A percentile compares a stretch with the other conserved stretches of the same genome.
These are phyloP conservation scores for Nectriaceae sp. DNA, from an alignment of 2,329 filamentous ascomycete species.

Conservation along the genomic window DNA sequence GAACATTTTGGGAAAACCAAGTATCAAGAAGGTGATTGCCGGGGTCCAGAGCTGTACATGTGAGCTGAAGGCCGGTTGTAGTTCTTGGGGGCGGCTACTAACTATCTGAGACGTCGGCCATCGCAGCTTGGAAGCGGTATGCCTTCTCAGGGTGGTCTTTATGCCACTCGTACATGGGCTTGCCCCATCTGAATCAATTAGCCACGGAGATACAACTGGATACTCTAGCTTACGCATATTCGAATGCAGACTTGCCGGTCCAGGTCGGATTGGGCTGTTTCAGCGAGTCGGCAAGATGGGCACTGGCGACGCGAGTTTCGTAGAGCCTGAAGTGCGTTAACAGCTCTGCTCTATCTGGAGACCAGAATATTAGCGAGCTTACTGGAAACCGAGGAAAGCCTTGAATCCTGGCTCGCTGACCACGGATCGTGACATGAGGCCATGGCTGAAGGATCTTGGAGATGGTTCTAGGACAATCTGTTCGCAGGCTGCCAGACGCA, in stretches of 20 bases:
- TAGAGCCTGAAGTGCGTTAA: conserved; percentile 8
- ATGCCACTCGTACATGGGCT: conserved; percentile 25
- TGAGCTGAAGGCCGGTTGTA: conserved; percentile 37
- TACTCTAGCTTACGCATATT: conserved; percentile 14
- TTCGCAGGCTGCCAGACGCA: conserved; percentile 16
- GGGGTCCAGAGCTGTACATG: conserved; percentile 13
- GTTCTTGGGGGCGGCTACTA: background rate
- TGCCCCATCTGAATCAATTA: conserved; percentile 14
- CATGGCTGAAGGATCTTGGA: conserved; percentile 11
- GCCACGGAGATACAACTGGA: background rate
- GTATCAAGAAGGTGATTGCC: conserved; percentile 10
- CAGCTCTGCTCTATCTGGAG: fast-evolving
- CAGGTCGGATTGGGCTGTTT: conserved; percentile 12
- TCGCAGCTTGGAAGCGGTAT: conserved; percentile 29
- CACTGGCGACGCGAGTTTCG: conserved; percentile 20
- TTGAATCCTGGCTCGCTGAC: conserved; percentile 10
- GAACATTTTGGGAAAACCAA: conserved; percentile 11
- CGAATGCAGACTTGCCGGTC: conserved; percentile 21
- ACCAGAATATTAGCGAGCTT: background rate
- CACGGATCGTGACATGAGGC: conserved; percentile 9
- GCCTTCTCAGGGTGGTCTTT: conserved; percentile 39
- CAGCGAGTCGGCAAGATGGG: conserved; percentile 19
- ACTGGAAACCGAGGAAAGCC: conserved; percentile 22
- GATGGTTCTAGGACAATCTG: conserved; percentile 11
- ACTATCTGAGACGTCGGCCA: conserved; percentile 15